phyloP scores from a whole-genome alignment of 2,329 filamentous ascomycete species.

The Apiospora pterosperma region DNA sequence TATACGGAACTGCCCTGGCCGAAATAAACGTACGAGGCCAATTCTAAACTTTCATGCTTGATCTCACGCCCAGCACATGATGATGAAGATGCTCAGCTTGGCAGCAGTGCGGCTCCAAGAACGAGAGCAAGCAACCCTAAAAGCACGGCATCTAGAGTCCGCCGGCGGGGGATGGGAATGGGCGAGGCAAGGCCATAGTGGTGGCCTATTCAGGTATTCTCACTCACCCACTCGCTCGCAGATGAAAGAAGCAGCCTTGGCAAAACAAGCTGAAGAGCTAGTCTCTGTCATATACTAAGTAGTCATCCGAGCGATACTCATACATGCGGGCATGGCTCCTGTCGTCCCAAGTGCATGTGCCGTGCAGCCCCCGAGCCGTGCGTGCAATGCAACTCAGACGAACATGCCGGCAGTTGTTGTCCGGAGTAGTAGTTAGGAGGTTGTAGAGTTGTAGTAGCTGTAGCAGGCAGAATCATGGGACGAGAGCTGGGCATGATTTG shows the following conservation, averaged over 20 bases:
- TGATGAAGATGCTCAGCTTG: neutral
- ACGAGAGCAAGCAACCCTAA: neutral
- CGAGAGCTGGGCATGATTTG: neutral
- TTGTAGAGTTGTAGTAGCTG: too few species aligned
- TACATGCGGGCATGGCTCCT: neutral
- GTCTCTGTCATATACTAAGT: neutral
- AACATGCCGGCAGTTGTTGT: too few species aligned
- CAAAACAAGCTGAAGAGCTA: neutral
- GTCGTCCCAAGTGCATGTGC: neutral
- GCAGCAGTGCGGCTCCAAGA: neutral
- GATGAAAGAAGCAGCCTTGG: neutral
- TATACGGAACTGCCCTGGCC: neutral
- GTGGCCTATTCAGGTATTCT: neutral
- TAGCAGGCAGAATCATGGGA: neutral
- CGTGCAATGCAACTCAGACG: neutral
- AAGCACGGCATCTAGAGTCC: neutral
- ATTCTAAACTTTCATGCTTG: neutral
- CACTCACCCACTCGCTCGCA: neutral
- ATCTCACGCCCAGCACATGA: neutral
- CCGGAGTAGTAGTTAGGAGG: too few species aligned
- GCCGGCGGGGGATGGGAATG: neutral
- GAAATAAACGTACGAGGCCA: neutral
- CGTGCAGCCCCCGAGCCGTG: neutral
- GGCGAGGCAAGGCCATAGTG: neutral
- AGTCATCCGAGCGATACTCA: neutral